Percentiles rank a stretch among this genome's conserved stretches.
These are phyloP conservation scores for Aspergillus brunneoviolaceus DNA, from an alignment of 2,329 filamentous ascomycete genomes.

Conservation along the genomic window DNA sequence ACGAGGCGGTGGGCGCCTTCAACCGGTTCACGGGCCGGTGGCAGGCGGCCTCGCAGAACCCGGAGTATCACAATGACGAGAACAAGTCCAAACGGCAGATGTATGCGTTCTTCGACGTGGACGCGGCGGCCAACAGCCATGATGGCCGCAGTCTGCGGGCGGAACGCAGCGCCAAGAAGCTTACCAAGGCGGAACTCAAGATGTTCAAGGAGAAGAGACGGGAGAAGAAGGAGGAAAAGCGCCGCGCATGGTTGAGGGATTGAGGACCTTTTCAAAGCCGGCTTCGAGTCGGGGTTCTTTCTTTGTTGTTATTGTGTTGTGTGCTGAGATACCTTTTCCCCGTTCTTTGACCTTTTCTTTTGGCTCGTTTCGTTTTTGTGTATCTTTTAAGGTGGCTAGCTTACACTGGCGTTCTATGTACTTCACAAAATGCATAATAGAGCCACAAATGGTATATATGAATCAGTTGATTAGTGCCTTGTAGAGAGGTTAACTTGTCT, in stretches of 20 bases:
- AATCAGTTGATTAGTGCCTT: neutral
- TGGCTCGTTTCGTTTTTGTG: constrained; percentile 6
- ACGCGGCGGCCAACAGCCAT: constrained; percentile 86
- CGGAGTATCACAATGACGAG: constrained; percentile 80
- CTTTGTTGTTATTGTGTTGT: constrained; percentile 9
- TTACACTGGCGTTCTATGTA: constrained; percentile 12
- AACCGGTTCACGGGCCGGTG: constrained; percentile 87
- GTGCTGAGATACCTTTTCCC: constrained; percentile 15
- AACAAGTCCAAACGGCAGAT: constrained; percentile 85
- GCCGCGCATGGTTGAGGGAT: constrained; percentile 85
- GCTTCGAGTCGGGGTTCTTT: neutral
- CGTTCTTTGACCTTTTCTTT: neutral
- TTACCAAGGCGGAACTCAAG: constrained; percentile 82
- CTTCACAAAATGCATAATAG: constrained; percentile 15
- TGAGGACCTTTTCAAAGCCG: constrained; percentile 45
- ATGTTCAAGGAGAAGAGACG: constrained; percentile 86
- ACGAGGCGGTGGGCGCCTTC: constrained; percentile 72
- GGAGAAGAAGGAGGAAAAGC: constrained; percentile 90
- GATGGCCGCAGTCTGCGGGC: constrained; percentile 88
- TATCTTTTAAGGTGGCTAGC: neutral
- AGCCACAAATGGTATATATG: constrained; percentile 4
- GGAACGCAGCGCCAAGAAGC: constrained; percentile 80
- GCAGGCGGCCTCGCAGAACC: constrained; percentile 65
- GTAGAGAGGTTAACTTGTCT: neutral
- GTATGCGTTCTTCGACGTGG: constrained; percentile 93